phyloP scores from a whole-genome alignment of 371 early-diverging fungal genomes.

The Syncephalastrum contaminatum region DNA sequence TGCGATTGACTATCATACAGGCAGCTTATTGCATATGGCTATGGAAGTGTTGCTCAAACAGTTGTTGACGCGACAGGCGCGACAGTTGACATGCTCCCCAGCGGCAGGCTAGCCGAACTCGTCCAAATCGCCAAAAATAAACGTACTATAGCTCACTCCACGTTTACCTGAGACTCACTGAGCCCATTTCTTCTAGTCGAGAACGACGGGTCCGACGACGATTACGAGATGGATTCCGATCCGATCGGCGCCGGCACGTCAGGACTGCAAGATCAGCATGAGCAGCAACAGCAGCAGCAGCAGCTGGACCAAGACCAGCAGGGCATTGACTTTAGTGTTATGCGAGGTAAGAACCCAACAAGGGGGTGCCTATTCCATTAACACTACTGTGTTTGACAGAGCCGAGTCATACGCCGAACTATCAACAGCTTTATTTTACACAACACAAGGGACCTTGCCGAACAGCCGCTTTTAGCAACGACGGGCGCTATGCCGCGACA shows the following conservation, averaged over 20 bases:
- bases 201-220: slow-evolving; percentile 43
- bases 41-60: slow-evolving; percentile 56
- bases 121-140: slow-evolving; percentile 49
- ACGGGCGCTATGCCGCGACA: slow-evolving; percentile 83
- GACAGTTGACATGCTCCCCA: slow-evolving; percentile 47
- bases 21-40: slow-evolving; percentile 66
- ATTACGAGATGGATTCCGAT: slow-evolving; percentile 24
- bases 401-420: slow-evolving; percentile 42
- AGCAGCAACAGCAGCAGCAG: slow-evolving; percentile 4
- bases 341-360: slow-evolving; percentile 11
- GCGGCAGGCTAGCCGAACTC: slow-evolving; percentile 51
- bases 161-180: not conserved
- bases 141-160: slow-evolving; percentile 22
- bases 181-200: slow-evolving; percentile 18
- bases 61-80: slow-evolving; percentile 64
- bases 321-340: slow-evolving; percentile 15
- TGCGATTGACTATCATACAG: slow-evolving; percentile 24
- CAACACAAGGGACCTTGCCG: slow-evolving; percentile 57
- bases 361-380: slow-evolving; percentile 22
- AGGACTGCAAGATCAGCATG: slow-evolving; percentile 15
- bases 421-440: slow-evolving; percentile 52
- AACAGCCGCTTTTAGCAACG: slow-evolving; percentile 47
- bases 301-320: slow-evolving; percentile 26
- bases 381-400: slow-evolving; percentile 4
- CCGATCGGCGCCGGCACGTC: slow-evolving; percentile 25